Evolutionary conservation across 2,329 filamentous ascomycete species (phyloP).

Genomic region (Arthrinium puccinioides): DNA sequence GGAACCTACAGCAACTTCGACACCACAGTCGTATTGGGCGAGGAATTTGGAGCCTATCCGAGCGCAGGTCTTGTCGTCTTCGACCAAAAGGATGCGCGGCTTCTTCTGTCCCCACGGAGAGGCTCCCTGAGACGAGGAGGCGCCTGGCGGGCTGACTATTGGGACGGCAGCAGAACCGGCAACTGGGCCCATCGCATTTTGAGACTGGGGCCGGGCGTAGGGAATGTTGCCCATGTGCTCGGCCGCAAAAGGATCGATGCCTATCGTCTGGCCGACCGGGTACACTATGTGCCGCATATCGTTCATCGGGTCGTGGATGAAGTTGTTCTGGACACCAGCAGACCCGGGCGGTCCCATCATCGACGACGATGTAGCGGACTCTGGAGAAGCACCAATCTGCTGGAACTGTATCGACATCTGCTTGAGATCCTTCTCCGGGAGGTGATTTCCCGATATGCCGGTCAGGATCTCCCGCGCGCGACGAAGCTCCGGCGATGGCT

Average conservation of each 20-base stretch:
- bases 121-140: conserved; percentile 25
- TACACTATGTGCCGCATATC: conserved; percentile 69
- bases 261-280: conserved; percentile 81
- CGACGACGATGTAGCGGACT: conserved; percentile 39
- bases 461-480: conserved; percentile 50
- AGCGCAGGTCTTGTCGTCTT: conserved; percentile 66
- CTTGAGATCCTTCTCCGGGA: conserved; percentile 47
- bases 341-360: conserved; percentile 50
- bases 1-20: conserved; percentile 57
- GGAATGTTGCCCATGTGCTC: conserved; percentile 94
- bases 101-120: conserved; percentile 52
- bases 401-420: conserved; percentile 45
- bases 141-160: conserved; percentile 20
- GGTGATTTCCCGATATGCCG: conserved; percentile 42
- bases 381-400: conserved; percentile 42
- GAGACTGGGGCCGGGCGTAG: conserved; percentile 65
- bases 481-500: conserved; percentile 43
- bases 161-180: conserved; percentile 28
- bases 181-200: conserved; percentile 32
- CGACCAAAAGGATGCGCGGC: conserved; percentile 83
- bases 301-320: conserved; percentile 47
- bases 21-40: conserved; percentile 56
- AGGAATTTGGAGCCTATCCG: conserved; percentile 63
- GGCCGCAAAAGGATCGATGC: conserved; percentile 89
- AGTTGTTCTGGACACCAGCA: conserved; percentile 29